Conservation (phyloP, 192 early-diverging fungal species). For the Entophlyctis luteolus region DNA sequence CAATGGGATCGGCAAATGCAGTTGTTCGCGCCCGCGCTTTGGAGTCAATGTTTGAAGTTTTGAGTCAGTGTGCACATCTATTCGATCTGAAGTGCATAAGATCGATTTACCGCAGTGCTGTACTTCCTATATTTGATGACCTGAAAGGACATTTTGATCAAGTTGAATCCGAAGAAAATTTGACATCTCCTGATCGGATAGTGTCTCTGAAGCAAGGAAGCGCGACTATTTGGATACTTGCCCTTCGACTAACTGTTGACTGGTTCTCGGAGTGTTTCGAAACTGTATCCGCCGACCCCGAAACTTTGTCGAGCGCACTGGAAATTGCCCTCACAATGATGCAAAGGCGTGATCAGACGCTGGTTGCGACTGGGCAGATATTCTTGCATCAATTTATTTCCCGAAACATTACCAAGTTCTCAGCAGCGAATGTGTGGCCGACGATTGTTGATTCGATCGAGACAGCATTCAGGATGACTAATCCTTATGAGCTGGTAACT, state of each 20-base stretch:
- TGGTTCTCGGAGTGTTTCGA: constrained; percentile 39
- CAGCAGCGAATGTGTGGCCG: constrained; percentile 22
- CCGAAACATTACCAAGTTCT: constrained; percentile 37
- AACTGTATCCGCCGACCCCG: constrained; percentile 21
- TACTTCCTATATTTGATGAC: constrained; percentile 56
- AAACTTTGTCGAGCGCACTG: constrained; percentile 31
- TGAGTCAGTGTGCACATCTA: constrained; percentile 34
- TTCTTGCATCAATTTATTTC: constrained; percentile 49
- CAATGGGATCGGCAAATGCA: constrained; percentile 41
- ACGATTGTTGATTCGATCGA: constrained; percentile 39
- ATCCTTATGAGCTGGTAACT: constrained; percentile 47
- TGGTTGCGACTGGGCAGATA: constrained; percentile 52
- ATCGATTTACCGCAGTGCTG: constrained; percentile 43
- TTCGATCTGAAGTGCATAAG: constrained; percentile 51
- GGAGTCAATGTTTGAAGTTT: constrained; percentile 50
- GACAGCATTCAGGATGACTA: constrained; percentile 39
- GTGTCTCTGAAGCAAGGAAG: constrained; percentile 39
- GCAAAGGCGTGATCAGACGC: constrained; percentile 43
- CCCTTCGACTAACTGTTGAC: constrained; percentile 44
- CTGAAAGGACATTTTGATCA: constrained; percentile 35
- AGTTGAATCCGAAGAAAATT: background rate
- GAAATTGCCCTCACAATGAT: constrained; percentile 46
- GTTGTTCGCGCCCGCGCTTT: constrained; percentile 40
- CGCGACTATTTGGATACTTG: constrained; percentile 47
- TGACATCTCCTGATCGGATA: background rate